Percentiles rank a stretch among this genome's conserved stretches.
phyloP scores from a whole-genome alignment of 2,329 filamentous ascomycete genomes.

The Colletotrichum sp. region DNA sequence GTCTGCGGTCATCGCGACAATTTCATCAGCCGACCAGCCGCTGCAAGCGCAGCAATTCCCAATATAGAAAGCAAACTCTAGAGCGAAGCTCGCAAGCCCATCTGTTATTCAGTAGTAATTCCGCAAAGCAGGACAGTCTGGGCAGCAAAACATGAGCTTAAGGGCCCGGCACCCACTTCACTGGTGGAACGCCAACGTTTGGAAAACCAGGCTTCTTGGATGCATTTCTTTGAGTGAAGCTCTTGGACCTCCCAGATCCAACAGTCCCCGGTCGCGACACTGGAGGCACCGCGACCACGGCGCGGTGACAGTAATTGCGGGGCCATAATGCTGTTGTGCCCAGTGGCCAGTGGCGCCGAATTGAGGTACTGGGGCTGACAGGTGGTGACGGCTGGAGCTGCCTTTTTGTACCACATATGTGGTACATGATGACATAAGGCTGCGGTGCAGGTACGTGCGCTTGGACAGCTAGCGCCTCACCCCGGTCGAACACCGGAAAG shows the following conservation, averaged over 20 bases:
- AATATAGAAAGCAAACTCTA: not conserved
- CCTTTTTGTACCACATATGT: too few species aligned
- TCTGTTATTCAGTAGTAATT: not conserved
- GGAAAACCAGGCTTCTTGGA: not conserved
- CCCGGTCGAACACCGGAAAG: too few species aligned
- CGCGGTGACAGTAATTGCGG: not conserved
- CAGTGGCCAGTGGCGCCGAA: too few species aligned
- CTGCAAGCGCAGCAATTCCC: not conserved
- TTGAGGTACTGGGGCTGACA: too few species aligned
- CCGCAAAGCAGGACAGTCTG: not conserved
- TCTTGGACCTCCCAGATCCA: not conserved
- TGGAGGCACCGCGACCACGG: not conserved
- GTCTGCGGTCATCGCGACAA: not conserved
- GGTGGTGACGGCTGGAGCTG: too few species aligned
- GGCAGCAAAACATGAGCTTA: not conserved
- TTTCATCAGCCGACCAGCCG: not conserved
- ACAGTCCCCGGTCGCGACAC: not conserved
- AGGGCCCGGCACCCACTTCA: fast-evolving
- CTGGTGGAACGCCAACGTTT: not conserved
- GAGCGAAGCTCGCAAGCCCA: not conserved
- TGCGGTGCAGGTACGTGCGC: too few species aligned
- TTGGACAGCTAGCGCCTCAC: too few species aligned
- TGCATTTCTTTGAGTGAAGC: not conserved
- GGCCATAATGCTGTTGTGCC: not conserved
- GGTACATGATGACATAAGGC: too few species aligned